Conservation (phyloP, 345 rosid species). For the Mercurialis annua region DNA sequence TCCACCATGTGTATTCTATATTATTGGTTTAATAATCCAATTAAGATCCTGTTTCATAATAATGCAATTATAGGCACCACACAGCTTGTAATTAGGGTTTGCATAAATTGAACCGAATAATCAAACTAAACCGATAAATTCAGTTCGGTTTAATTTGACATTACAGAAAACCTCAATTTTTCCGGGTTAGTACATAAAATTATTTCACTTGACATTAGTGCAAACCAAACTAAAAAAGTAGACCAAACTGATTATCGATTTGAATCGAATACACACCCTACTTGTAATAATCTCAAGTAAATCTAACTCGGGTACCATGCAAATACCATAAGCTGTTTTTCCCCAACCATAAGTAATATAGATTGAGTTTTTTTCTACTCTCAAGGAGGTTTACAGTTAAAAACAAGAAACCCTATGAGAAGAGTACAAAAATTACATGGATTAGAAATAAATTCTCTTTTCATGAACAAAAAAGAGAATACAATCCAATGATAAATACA, state of each 20-base stretch:
- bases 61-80: neutral
- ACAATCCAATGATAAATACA: constrained; percentile 13
- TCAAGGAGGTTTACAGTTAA: constrained; percentile 6
- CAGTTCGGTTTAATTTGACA: too few relatives aligned
- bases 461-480: constrained; percentile 4
- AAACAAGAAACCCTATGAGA: constrained; percentile 3
- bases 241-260: too few relatives aligned
- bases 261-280: too few relatives aligned
- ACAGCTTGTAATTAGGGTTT: too few relatives aligned
- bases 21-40: constrained; percentile 27
- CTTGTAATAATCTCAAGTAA: neutral
- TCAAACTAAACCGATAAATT: too few relatives aligned
- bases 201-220: too few relatives aligned
- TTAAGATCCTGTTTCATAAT: constrained; percentile 7
- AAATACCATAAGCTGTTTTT: neutral
- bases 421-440: constrained; percentile 14
- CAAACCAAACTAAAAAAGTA: too few relatives aligned
- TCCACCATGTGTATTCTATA: constrained; percentile 8
- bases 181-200: too few relatives aligned
- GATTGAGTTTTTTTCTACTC: neutral
- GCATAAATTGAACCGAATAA: too few relatives aligned
- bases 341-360: neutral
- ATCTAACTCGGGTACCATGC: neutral
- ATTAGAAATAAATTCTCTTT: constrained; percentile 13
- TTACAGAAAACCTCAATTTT: too few relatives aligned